These are phyloP conservation scores for Iris pallida DNA, from an alignment of 116 monocot species.

Conservation along the genomic window DNA sequence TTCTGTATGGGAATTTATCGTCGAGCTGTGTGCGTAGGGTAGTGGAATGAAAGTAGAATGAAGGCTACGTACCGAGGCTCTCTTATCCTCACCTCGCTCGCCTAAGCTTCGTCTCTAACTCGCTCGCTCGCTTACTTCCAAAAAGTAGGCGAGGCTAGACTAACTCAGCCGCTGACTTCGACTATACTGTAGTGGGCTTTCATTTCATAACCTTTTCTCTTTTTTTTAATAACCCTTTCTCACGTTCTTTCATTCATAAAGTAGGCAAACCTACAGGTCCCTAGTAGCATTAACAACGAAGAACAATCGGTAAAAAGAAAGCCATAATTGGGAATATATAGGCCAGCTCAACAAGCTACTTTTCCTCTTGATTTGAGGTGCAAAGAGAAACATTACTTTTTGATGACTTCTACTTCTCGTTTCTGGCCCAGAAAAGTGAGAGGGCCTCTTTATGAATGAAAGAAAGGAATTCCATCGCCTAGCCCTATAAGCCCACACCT, in stretches of 20 bases:
- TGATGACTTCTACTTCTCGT: not conserved
- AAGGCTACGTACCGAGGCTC: no score
- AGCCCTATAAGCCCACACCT: not conserved
- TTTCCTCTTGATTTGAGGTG: conserved; percentile 10
- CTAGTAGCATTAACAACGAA: not conserved
- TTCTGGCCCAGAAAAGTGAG: not conserved
- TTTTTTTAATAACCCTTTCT: no score
- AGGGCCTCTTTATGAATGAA: not conserved
- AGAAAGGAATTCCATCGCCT: not conserved
- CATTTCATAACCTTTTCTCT: no score
- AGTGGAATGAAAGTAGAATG: no score
- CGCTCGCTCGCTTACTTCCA: no score
- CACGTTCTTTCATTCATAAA: not conserved
- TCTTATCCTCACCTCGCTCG: no score
- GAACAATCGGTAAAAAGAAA: not conserved
- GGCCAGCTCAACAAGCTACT: not conserved
- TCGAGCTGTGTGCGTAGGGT: no score
- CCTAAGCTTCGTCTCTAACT: no score
- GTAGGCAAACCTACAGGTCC: not conserved
- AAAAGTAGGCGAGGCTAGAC: no score
- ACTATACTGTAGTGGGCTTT: no score
- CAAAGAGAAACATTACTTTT: conserved; percentile 5
- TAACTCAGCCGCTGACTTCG: no score
- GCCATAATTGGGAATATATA: not conserved
- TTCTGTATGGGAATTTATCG: no score